Evolutionary conservation across 2,329 filamentous ascomycete genomes (phyloP), one percentile per base, ranked within the genome.

Genomic region (Aspergillus sojae): DNA sequence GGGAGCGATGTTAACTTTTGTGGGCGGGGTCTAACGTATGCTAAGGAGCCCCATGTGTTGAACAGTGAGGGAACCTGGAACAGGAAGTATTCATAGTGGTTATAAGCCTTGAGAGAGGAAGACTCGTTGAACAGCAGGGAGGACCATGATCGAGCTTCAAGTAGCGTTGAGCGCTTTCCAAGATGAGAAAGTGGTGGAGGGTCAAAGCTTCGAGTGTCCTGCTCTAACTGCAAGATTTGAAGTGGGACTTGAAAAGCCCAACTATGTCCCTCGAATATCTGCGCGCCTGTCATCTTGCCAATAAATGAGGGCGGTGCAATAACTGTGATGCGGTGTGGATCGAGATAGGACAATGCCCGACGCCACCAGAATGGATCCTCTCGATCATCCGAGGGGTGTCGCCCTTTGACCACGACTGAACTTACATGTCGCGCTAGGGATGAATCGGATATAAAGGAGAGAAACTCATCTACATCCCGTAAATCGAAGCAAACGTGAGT

Each of bases 41-140:
- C 82, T 78, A 64, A 72, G 70, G 64, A 70, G 74, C 68, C 75
- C 77, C 77, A 78, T 61, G 71, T 81, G 26, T 82, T 81, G 1
- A 91, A 78, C 61, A 91, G 82, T 16, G 88, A 88, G 0, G 88
- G 89, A 7, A 89, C 84, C 1, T 83, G 81, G 52, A 87, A 87
- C 41, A 88, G 81, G 71, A 89, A 91, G 77, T 89, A 92, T 70
- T 92, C 88, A 73, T 92, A 90, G 4, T 86, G 88, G 54, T 85
- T 84, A 77, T 92, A 94, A 6, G 87, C 89, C 62, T 84, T 84
- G n/a, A 90, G 84, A 5, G 88, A 92, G 0, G 90, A 92, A 10
- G 90, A 90, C 78, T 94, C 91, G 73, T 94, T 94, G 67, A 93
- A 85, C 2, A 85, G 79, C 0, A 93, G 70, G 21, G 85, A 83